A percentile compares a stretch with the other conserved stretches of the same genome.
Conservation (phyloP, 192 early-diverging fungal species). For the Coemansia sp. region DNA sequence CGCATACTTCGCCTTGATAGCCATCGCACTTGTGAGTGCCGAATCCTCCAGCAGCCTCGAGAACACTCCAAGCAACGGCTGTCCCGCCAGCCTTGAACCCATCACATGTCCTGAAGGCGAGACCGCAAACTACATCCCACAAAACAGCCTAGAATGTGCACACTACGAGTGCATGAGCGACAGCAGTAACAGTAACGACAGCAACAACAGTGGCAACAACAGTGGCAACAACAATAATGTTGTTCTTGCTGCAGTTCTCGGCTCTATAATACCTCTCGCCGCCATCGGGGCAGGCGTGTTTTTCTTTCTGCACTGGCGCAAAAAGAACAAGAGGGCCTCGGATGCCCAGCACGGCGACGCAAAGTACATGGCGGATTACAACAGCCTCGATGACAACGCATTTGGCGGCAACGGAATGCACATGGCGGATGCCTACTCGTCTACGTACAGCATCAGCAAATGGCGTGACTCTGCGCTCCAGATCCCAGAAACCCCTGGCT, state of each 20-base stretch:
- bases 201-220: not conserved
- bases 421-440: slow-evolving; percentile 24
- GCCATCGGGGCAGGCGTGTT: slow-evolving; percentile 20
- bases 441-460: slow-evolving; percentile 40
- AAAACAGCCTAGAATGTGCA: slow-evolving; percentile 33
- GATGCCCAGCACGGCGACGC: slow-evolving; percentile 31
- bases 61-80: slow-evolving; percentile 11
- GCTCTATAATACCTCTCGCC: slow-evolving; percentile 23
- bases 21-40: not conserved
- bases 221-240: slow-evolving; percentile 11
- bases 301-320: slow-evolving; percentile 32
- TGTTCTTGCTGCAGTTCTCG: slow-evolving; percentile 38
- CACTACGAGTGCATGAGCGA: slow-evolving; percentile 30
- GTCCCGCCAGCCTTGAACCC: slow-evolving; percentile 17
- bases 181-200: not conserved
- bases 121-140: slow-evolving; percentile 23
- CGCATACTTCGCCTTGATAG: not conserved
- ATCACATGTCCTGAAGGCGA: slow-evolving; percentile 33
- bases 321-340: slow-evolving; percentile 10
- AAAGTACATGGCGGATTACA: slow-evolving; percentile 47
- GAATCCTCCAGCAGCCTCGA: slow-evolving; percentile 2
- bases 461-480: slow-evolving; percentile 36
- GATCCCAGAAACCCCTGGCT: not conserved
- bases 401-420: slow-evolving; percentile 16
- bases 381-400: slow-evolving; percentile 32